phyloP scores from a whole-genome alignment of 1,139 yeast species.

The Schizosaccharomyces versatilis region DNA sequence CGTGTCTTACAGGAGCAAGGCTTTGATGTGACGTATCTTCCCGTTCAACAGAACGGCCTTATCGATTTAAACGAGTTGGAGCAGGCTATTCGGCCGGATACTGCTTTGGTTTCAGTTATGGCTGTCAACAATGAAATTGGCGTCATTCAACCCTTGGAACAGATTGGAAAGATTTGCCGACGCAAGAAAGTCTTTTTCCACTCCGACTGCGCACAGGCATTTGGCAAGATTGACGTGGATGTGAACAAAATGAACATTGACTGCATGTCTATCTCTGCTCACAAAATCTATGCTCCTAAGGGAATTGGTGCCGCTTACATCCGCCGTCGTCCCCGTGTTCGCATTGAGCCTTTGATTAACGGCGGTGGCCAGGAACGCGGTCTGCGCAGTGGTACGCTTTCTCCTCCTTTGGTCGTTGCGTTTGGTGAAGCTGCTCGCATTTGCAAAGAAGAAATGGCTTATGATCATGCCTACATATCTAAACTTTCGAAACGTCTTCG shows the following conservation, averaged over 20 bases:
- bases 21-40: slow-evolving; percentile 80
- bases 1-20: slow-evolving; percentile 92
- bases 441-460: slow-evolving; percentile 46
- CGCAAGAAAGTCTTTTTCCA: slow-evolving; percentile 82
- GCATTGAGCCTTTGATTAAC: slow-evolving; percentile 79
- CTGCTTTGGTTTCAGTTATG: slow-evolving; percentile 83
- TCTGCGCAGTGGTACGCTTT: slow-evolving; percentile 83
- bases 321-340: slow-evolving; percentile 94
- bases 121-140: slow-evolving; percentile 97
- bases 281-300: slow-evolving; percentile 93
- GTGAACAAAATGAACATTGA: slow-evolving; percentile 88
- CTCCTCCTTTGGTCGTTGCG: slow-evolving; percentile 87
- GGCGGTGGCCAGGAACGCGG: slow-evolving; percentile 99
- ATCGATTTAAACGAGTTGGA: slow-evolving; percentile 57
- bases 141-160: slow-evolving; percentile 85
- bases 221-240: slow-evolving; percentile 78
- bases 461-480: slow-evolving; percentile 49
- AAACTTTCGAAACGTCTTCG: slow-evolving; percentile 51
- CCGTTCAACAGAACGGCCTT: slow-evolving; percentile 64
- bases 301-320: slow-evolving; percentile 92
- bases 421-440: slow-evolving; percentile 94
- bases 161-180: slow-evolving; percentile 75
- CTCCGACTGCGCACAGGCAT: slow-evolving; percentile 97
- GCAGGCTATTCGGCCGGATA: slow-evolving; percentile 71
- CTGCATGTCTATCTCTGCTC: slow-evolving; percentile 79